Percentiles rank a stretch among this genome's conserved stretches.
Conservation (phyloP, 192 early-diverging fungal species). For the Thoreauomyces humboldtii region DNA sequence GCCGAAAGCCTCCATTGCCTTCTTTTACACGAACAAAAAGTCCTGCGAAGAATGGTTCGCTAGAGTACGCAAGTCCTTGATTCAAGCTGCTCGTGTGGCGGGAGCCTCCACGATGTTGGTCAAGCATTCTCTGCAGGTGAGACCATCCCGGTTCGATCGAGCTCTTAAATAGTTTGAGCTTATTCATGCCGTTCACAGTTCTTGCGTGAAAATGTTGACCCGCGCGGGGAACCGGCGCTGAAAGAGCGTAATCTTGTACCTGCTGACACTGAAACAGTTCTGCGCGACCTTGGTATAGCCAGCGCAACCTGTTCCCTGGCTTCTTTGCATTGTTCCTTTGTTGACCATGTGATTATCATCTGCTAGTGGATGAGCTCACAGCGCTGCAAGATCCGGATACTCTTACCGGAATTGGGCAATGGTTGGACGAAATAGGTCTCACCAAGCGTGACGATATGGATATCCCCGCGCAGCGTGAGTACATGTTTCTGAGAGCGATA, state of each 20-base stretch:
- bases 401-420: constrained; percentile 24
- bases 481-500: no score
- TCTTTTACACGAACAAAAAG: constrained; percentile 70
- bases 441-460: constrained; percentile 3
- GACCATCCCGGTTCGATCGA: no score
- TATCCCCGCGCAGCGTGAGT: no score
- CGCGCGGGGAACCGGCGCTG: background rate
- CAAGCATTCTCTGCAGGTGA: background rate
- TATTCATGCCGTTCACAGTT: no score
- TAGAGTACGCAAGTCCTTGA: constrained; percentile 52
- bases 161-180: no score
- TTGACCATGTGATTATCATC: background rate
- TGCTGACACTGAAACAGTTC: background rate
- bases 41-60: constrained; percentile 79
- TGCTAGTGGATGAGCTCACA: constrained; percentile 8
- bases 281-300: background rate
- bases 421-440: constrained; percentile 22
- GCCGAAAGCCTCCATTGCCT: constrained; percentile 61
- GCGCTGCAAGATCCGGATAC: constrained; percentile 29
- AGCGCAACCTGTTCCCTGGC: background rate
- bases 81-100: constrained; percentile 33
- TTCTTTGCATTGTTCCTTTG: background rate
- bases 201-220: background rate
- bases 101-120: background rate
- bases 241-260: background rate